phyloP scores from a whole-genome alignment of 73 alveolate species.

The Diophrys appendiculata region DNA sequence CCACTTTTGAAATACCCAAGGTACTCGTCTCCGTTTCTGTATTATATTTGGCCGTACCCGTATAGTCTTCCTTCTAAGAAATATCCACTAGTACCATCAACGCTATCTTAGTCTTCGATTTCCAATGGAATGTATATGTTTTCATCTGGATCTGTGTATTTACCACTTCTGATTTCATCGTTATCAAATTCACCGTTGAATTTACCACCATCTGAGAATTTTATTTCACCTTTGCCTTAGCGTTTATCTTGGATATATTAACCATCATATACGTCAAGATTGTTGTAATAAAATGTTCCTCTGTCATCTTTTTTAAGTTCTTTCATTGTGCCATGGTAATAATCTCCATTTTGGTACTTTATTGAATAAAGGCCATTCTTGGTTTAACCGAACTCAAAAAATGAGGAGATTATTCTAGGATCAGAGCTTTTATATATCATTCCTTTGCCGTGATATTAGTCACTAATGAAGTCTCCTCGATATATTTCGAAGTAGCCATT shows the following conservation, averaged over 20 bases:
- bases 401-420: no score
- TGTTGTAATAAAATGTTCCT: slow-evolving; percentile 71
- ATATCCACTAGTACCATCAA: not conserved
- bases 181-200: slow-evolving; percentile 12
- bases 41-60: slow-evolving; percentile 12
- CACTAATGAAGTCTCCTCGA: no score
- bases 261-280: slow-evolving; percentile 68
- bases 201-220: slow-evolving; percentile 13
- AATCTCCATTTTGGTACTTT: slow-evolving; percentile 12
- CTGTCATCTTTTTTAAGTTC: slow-evolving; percentile 9
- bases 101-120: not conserved
- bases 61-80: slow-evolving; percentile 9
- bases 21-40: slow-evolving; percentile 12
- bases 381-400: no score
- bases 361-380: no score
- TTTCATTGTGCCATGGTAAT: slow-evolving; percentile 9
- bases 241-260: slow-evolving; percentile 55
- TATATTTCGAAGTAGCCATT: no score
- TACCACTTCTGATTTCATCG: slow-evolving; percentile 12
- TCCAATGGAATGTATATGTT: slow-evolving; percentile 1
- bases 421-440: no score
- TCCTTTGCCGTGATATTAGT: no score
- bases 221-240: slow-evolving; percentile 61
- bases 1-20: slow-evolving; percentile 20
- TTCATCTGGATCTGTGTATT: slow-evolving; percentile 2